A percentile compares a stretch with the other conserved stretches of the same genome.
These are phyloP conservation scores for Giardia duodenalis DNA, from an alignment of 208 protist genomes.

Conservation along the genomic window DNA sequence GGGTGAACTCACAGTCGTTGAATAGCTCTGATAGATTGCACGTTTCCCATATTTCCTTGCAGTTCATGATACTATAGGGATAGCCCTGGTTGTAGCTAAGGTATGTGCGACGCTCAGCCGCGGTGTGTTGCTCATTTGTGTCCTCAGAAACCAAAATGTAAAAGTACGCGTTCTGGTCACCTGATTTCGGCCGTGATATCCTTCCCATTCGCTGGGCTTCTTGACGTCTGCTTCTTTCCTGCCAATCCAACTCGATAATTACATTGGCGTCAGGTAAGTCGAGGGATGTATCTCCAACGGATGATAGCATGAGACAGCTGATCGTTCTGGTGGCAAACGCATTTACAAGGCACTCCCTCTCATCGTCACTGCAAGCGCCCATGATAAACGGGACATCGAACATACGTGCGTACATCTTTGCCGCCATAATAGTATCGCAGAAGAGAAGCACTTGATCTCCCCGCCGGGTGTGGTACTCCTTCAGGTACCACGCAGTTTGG, in stretches of 20 bases:
- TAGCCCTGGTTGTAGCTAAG: neutral
- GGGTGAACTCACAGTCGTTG: neutral
- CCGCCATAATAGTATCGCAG: neutral
- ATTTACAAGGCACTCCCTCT: neutral
- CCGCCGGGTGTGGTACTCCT: neutral
- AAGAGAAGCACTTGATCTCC: constrained; percentile 18
- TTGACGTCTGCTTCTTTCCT: neutral
- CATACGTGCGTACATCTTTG: neutral
- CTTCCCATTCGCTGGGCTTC: constrained; percentile 19
- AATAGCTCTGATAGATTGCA: neutral
- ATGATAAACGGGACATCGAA: constrained; percentile 6
- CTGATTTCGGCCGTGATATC: constrained; percentile 9
- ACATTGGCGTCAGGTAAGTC: constrained; percentile 28
- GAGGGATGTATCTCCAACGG: constrained; percentile 16
- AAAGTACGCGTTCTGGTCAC: neutral
- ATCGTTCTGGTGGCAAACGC: constrained; percentile 23
- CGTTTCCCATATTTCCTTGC: neutral
- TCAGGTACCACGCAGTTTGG: neutral
- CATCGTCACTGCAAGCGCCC: neutral
- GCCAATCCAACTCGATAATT: constrained; percentile 21
- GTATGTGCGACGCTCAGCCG: neutral
- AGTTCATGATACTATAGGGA: neutral
- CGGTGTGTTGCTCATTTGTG: neutral
- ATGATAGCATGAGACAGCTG: constrained; percentile 1
- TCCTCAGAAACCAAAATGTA: constrained; percentile 21